Evolutionary conservation across 106 monocot genomes (phyloP).

Genomic region (Acorus calamus): DNA sequence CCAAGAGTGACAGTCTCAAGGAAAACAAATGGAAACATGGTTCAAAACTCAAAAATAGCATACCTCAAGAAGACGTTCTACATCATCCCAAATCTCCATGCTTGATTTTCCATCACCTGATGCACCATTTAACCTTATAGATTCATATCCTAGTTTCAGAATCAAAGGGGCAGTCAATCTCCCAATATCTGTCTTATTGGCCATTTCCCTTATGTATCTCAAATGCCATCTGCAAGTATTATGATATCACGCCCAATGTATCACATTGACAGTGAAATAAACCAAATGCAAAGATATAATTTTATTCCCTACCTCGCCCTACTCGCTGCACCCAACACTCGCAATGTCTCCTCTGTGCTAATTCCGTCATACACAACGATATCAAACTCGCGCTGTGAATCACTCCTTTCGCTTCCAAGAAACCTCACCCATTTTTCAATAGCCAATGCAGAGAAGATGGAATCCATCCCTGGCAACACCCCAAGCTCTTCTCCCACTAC

Average conservation of each 20-base stretch:
- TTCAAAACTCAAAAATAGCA: no score
- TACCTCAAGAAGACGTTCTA: slow-evolving; percentile 71
- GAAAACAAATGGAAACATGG: no score
- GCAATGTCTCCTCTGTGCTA: slow-evolving; percentile 71
- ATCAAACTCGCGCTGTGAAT: slow-evolving; percentile 34
- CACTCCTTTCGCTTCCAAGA: slow-evolving; percentile 29
- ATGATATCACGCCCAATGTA: background rate
- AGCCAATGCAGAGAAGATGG: slow-evolving; percentile 62
- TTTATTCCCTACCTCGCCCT: slow-evolving; percentile 51
- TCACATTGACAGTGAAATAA: background rate
- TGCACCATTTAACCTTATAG: slow-evolving; percentile 32
- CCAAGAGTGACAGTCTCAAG: no score
- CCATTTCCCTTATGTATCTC: slow-evolving; percentile 59
- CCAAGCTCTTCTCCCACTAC: slow-evolving; percentile 97
- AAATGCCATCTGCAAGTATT: slow-evolving; percentile 48
- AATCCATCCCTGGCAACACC: slow-evolving; percentile 90
- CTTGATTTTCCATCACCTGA: slow-evolving; percentile 60
- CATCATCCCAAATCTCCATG: slow-evolving; percentile 66
- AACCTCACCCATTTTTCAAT: slow-evolving; percentile 63
- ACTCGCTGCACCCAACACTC: slow-evolving; percentile 68
- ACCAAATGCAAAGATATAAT: background rate
- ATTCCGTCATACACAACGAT: slow-evolving; percentile 77
- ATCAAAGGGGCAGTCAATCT: slow-evolving; percentile 79
- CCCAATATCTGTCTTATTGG: slow-evolving; percentile 92
- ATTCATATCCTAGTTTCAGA: slow-evolving; percentile 68